A percentile compares a stretch with the other conserved stretches of the same genome.
These are phyloP conservation scores for Fagopyrum esculentum DNA, from an alignment of 148 eudicot species.

Conservation along the genomic window DNA sequence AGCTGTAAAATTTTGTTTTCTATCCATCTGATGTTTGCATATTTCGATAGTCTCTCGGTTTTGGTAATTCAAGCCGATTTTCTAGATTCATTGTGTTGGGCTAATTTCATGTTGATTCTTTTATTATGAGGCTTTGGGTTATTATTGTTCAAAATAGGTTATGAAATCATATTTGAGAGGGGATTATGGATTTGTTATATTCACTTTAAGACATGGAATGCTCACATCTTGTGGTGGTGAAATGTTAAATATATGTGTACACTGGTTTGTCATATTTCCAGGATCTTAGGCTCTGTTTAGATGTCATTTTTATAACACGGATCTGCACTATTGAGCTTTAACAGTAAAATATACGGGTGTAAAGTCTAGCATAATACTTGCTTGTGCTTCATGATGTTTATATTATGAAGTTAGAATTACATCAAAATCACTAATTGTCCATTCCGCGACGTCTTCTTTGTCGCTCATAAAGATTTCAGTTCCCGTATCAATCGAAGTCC, in stretches of 20 bases:
- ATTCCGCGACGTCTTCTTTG: slow-evolving; percentile 31
- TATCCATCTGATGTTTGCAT: neutral
- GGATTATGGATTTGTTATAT: neutral
- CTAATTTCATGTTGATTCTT: slow-evolving; percentile 2
- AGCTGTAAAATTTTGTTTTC: slow-evolving; percentile 9
- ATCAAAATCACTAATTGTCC: slow-evolving; percentile 11
- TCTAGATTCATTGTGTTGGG: neutral
- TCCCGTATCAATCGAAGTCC: slow-evolving; percentile 80
- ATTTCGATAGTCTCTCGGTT: neutral
- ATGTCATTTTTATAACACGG: no score
- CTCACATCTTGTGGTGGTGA: neutral
- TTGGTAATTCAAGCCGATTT: neutral
- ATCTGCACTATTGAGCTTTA: no score
- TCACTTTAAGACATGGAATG: neutral
- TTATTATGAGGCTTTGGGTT: neutral
- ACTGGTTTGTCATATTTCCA: neutral
- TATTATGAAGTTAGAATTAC: slow-evolving; percentile 7
- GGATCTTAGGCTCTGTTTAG: no score
- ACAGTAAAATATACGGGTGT: no score
- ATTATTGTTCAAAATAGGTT: neutral
- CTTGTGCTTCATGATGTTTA: slow-evolving; percentile 1
- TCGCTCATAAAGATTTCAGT: slow-evolving; percentile 73
- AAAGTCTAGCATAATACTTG: no score
- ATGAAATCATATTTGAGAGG: neutral
- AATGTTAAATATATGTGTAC: neutral